Base-by-base conservation (phyloP, 1,139 yeast species). In the Scheffersomyces segobiensis region DNA sequence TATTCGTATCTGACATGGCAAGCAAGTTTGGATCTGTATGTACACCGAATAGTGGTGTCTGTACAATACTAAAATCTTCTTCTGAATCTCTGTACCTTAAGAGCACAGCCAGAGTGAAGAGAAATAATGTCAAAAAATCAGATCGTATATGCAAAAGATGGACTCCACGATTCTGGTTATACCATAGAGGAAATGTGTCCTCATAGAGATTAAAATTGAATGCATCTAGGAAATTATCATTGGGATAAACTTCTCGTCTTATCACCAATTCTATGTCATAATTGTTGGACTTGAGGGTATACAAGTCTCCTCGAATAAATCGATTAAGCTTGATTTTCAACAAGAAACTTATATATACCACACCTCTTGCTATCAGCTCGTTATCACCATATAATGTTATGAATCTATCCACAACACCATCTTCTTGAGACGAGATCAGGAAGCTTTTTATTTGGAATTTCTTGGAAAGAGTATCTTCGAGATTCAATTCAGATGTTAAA, bases 221-320 rank as follows among this genome's bases (percentile, higher is more conserved):
- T 7, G 52, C 14, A 21, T n/a, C 24, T 14, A 48, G n/a, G 50
- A 48, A 48, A 17, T 21, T 21, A 48, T 48, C 50, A 10, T 24
- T 14, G 5, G 50, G 50, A 48, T 20, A 48, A 47, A n/a, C 53
- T 8, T 50, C 54, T 5, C 24, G 42, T 1, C 55, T 49, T 17
- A 57, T 46, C 22, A 64, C 55, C 18, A 63, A 7, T 14, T 39
- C 61, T 8, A 69, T 49, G 19, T 61, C 61, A 58, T 73, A 78
- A 57, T 69, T 71, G 10, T 67, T 56, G 0, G 81, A 75, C 56
- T 77, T 78, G 52, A 79, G 69, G 0, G 78, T 76, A 56, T 66
- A 68, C 12, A 58, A 49, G 50, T 69, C 71, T 20, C 57, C 55
- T 18, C 64, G 57, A 24, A 63, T 55, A 39, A 71, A 55, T 54